Evolutionary conservation across 805 yeast genomes (phyloP), one percentile per base, ranked within the genome.

Genomic region (Sugiyamaella mastotermitis): DNA sequence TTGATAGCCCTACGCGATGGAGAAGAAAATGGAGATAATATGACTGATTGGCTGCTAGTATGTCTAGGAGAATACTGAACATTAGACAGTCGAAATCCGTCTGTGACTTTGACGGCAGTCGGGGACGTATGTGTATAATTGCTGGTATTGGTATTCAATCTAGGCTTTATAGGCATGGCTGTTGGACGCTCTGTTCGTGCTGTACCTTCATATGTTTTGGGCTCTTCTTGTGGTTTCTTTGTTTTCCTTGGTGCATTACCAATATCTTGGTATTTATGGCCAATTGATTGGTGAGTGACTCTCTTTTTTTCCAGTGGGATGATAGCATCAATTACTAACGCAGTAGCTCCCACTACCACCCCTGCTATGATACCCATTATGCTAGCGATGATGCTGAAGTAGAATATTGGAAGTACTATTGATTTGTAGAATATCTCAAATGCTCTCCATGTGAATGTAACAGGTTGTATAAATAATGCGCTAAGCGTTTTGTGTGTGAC

Each of bases 331-430:
- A 47, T 42, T 16, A 31, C 23, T 28, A 47, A 35, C 4, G 47
- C 43, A 25, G 38, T 31, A 11, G 40, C 46, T 10, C 51, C 51
- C 6, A 47, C 47, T 9, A 45, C 31, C 8, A 47, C 17, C 9
- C 51, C 51, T 6, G 49, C 47, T 7, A 47, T 11, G 28, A 43
- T 40, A 15, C 51, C 51, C 28, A 47, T 34, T 3, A 37, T 33
- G 21, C 47, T 38, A 9, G 51, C 51, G 13, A 42, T 19, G 31
- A 42, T 16, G 13, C 45, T 32, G 31, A 47, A 47, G 36, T 42
- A 47, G 37, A 46, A 45, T n/a, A 47, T 34, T 13, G 51, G 51
- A 4, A 39, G 28, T 5, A 47, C 24, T 14, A 46, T 25, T 9
- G 40, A 37, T 14, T 42, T 38, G 23, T 42, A 45, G n/a, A 42